Evolutionary conservation across 169 alveolate genomes (phyloP), one percentile per base, ranked within the genome.

Genomic region (Plasmodium inui): DNA sequence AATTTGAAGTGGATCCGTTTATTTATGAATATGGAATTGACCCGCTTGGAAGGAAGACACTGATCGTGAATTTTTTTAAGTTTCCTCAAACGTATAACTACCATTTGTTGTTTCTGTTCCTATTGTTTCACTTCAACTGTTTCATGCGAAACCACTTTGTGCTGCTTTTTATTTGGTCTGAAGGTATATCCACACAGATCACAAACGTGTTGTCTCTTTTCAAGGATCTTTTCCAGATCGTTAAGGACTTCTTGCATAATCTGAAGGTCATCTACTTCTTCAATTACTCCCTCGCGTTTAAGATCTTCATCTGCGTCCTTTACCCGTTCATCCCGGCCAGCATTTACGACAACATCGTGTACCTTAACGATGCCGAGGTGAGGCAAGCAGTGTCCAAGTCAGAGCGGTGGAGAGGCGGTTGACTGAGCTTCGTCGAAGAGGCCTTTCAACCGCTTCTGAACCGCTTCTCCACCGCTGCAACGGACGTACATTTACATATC

Each of bases 61-160:
- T 85, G 6, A 55, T 85, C 22, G 61, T 85, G 7, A 85, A 85
- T 55, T 85, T 85, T 44, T 74, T 74, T 85, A 74, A 74, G 37
- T 85, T 85, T 4, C 93, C 93, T 2, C 41, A 53, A 41, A 28
- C 26, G 61, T 85, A 85, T 85, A 78, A 85, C 41, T 73, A 85
- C 28, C 55, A 85, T 37, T 74, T 74, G 41, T 55, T 85, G 41
- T 85, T 74, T 46, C 61, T 85, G 37, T 85, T 32, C 74, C 46
- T 85, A 32, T 34, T 85, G 61, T 85, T 74, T 46, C 79, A 73
- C 80, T 85, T 85, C 67, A 85, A 85, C 70, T 74, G 22, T 6
- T 30, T 85, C 41, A 85, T 85, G 85, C 50, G 84, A 9, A 85
- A 85, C 28, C 93, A 85, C 26, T 85, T 85, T 85, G 84, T 85